phyloP scores from a whole-genome alignment of 2,329 filamentous ascomycete genomes.

The Penicillium sumatraense region DNA sequence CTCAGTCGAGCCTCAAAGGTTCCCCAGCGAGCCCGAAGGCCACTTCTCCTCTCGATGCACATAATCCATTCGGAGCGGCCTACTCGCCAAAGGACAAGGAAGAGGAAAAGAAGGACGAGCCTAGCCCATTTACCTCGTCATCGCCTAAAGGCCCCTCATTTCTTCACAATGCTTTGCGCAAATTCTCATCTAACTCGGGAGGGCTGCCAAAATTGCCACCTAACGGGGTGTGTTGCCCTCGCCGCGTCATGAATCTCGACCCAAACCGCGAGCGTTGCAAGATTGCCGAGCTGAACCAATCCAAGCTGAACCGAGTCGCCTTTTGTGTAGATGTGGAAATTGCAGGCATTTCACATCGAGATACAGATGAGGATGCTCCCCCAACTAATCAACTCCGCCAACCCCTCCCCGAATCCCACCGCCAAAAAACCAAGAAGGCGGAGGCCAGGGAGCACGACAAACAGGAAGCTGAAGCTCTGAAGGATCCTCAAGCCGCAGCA shows the following conservation, averaged over 20 bases:
- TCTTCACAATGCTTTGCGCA: slow-evolving; percentile 77
- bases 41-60: slow-evolving; percentile 41
- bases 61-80: slow-evolving; percentile 52
- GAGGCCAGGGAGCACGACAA: slow-evolving; percentile 66
- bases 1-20: slow-evolving; percentile 40
- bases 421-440: slow-evolving; percentile 38
- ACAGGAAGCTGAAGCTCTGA: slow-evolving; percentile 75
- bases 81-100: slow-evolving; percentile 49
- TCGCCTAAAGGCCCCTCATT: slow-evolving; percentile 77
- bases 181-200: slow-evolving; percentile 67
- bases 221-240: slow-evolving; percentile 74
- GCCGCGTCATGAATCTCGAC: slow-evolving; percentile 84
- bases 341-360: slow-evolving; percentile 82
- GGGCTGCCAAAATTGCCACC: slow-evolving; percentile 58
- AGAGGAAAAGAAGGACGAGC: slow-evolving; percentile 44
- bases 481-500: slow-evolving; percentile 62
- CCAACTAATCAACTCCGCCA: slow-evolving; percentile 37
- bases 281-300: slow-evolving; percentile 76
- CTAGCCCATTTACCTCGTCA: slow-evolving; percentile 56
- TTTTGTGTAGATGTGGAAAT: slow-evolving; percentile 99
- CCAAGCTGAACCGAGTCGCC: slow-evolving; percentile 82
- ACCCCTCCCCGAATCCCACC: slow-evolving; percentile 29
- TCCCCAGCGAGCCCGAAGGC: slow-evolving; percentile 34
- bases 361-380: slow-evolving; percentile 57
- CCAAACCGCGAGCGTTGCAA: slow-evolving; percentile 76